Evolutionary conservation across 1,284 basidiomycete species (phyloP), one percentile per base, ranked within the genome.

Genomic region (Rugiboletus extremiorientalis): DNA sequence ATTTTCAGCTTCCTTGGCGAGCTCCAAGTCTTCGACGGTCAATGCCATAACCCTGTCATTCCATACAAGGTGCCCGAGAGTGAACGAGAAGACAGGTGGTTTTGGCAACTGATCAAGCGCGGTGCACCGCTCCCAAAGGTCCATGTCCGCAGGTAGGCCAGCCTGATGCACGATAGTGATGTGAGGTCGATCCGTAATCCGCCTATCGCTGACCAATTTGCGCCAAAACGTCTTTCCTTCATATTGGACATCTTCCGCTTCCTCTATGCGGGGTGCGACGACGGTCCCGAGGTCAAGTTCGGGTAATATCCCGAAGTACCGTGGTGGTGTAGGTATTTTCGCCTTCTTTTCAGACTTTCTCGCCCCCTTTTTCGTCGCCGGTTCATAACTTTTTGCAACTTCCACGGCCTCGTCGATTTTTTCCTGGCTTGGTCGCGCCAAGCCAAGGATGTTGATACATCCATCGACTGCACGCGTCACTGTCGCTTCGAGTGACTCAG

Each of bases 91-190:
- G 56, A 83, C 61, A 1, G 88, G 85, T 6, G 82, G 76, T 2
- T 61, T 55, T 0, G 71, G 59, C 37, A 80, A 65, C 28, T 66
- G 69, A 28, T 82, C 76, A 14, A 94, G 71, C 10, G 62, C 67
- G 25, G 68, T 64, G 64, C 91, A 94, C 20, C 75, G 74, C 11
- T 86, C 79, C 94, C 94, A 96, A 5, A 92, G 72, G 70, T 55
- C 73, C 54, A 6, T 5, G 40, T 81, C 82, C 8, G 55, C 76
- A 7, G 80, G 77, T 6, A 89, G 76, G 27, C 74, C 71, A 30
- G 86, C 88, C 60, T 75, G 73, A 71, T 99, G 96, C 11, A 90
- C 86, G 52, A 98, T 76, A 1, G 96, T 98, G 54, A 98, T 79
- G 71, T 99, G 96, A 2, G 96, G 94, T 8, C 79, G 74, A 16